A percentile compares a stretch with the other conserved stretches of the same genome.
Conservation (phyloP, 1,284 basidiomycete species). For the Fomitopsis palustris region DNA sequence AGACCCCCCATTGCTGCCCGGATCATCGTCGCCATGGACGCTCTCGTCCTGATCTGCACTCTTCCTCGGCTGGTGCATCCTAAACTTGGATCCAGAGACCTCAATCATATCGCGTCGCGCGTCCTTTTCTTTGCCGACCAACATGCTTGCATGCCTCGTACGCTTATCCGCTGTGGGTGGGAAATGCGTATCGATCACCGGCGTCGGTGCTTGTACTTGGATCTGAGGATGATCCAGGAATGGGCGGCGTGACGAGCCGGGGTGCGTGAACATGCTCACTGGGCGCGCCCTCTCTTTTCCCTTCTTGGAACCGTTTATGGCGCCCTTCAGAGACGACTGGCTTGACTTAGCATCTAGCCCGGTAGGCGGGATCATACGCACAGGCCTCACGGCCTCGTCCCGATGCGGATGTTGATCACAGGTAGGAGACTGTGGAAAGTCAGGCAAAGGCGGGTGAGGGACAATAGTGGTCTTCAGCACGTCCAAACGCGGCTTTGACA, state of each 20-base stretch:
- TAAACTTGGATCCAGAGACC: not conserved
- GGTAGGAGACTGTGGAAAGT: constrained; percentile 6
- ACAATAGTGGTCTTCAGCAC: constrained; percentile 18
- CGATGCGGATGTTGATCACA: not conserved
- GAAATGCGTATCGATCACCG: not conserved
- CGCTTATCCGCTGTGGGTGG: not conserved
- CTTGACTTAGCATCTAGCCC: not conserved
- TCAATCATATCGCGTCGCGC: not conserved
- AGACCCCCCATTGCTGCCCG: not conserved
- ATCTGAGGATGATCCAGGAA: not conserved
- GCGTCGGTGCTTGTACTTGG: not conserved
- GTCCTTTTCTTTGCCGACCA: not conserved
- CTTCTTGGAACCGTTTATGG: not conserved
- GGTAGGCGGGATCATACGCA: constrained; percentile 2
- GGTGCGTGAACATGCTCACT: not conserved
- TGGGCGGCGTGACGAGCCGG: not conserved
- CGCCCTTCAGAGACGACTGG: not conserved
- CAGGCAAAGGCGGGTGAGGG: constrained; percentile 24
- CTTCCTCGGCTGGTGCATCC: not conserved
- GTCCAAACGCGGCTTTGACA: constrained; percentile 20
- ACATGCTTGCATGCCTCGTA: constrained; percentile 1
- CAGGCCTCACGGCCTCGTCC: constrained; percentile 2
- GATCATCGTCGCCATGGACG: too few relatives aligned
- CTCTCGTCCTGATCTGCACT: not conserved
- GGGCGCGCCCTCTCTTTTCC: not conserved